A percentile compares a stretch with the other conserved stretches of the same genome.
Evolutionary conservation across 208 protist genomes (phyloP).

Genomic region (Wallacemonas sp.): DNA sequence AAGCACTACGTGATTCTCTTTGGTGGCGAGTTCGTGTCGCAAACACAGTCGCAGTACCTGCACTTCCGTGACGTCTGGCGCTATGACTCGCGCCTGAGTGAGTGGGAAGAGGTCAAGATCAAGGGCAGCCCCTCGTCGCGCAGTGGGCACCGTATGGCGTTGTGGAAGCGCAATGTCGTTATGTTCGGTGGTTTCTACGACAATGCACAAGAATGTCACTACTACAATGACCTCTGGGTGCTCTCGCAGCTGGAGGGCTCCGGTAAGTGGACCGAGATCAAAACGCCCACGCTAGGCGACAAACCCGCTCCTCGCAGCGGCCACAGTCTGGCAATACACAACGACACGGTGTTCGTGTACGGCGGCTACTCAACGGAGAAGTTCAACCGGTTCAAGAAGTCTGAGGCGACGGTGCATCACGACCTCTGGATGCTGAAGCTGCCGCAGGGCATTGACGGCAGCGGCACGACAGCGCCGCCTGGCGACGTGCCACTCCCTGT

Average conservation of each 20-base stretch:
- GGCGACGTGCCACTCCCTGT: conserved; percentile 24
- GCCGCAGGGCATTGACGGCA: background rate
- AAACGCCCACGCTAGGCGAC: conserved; percentile 42
- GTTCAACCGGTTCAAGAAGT: conserved; percentile 90
- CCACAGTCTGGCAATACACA: conserved; percentile 77
- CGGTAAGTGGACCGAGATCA: conserved; percentile 60
- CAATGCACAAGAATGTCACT: conserved; percentile 83
- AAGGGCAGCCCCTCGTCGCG: conserved; percentile 85
- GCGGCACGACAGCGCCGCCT: background rate
- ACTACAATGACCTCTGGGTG: conserved; percentile 89
- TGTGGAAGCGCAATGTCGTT: conserved; percentile 85
- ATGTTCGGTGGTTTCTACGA: conserved; percentile 94
- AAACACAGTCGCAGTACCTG: conserved; percentile 90
- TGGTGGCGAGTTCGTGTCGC: conserved; percentile 92
- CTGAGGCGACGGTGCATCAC: conserved; percentile 86
- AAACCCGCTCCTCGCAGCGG: conserved; percentile 72
- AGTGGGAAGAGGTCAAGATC: conserved; percentile 88
- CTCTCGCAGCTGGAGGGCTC: conserved; percentile 77
- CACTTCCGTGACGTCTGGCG: conserved; percentile 92
- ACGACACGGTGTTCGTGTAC: conserved; percentile 88
- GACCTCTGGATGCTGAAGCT: conserved; percentile 84
- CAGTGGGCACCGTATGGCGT: conserved; percentile 89
- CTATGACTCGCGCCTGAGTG: conserved; percentile 65
- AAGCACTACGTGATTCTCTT: conserved; percentile 85
- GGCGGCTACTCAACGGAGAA: conserved; percentile 88